Base-by-base conservation (phyloP, 169 alveolate species). In the Plasmodium cynomolgi region DNA sequence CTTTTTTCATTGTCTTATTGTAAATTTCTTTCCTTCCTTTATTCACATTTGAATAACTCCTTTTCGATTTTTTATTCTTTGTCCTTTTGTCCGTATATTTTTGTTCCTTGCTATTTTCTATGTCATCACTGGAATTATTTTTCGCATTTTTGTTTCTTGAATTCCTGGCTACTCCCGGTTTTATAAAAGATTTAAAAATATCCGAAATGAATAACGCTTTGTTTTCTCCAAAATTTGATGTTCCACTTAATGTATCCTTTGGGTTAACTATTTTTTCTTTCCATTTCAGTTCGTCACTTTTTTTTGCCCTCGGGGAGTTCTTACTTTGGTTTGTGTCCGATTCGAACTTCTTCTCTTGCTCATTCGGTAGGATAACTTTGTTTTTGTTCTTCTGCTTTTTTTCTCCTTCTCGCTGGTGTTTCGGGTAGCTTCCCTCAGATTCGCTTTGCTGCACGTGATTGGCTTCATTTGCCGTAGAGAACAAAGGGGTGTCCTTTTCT, bases 1-100 rank as follows among this genome's bases (percentile, higher is more conserved):
- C 34, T 86, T 86, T 86, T 58, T 86, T 86, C 77, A 75, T 86
- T 23, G 84, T 34, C 68, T 86, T 86, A 33, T 54, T 84, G 44
- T 31, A 23, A 29, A 4, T 29, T 23, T 75, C 81, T 77, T 58
- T 86, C 29, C 54, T 29, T 75, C 81, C 81, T 41, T 86, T 62
- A 75, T 86, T 86, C n/a, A 71, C 9, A 31, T 47, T 26, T 15
- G 50, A 47, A 29, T 75, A 34, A 23, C 50, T 20, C 31, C 62
- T 73, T 72, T 84, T 44, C 23, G 92, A 84, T 33, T 44, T 58
- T 68, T 33, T 83, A 23, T 26, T 84, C 33, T 26, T 34, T n/a
- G 3, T 23, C 23, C 58, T 84, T 44, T 47, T 84, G 31, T 75
- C 58, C 29, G 26, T 72, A 68, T 68, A 20, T 26, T n/a, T 83